Percentiles rank a stretch among this genome's conserved stretches.
Conservation (phyloP, 805 yeast species). For the Metschnikowia baotianmanensis region DNA sequence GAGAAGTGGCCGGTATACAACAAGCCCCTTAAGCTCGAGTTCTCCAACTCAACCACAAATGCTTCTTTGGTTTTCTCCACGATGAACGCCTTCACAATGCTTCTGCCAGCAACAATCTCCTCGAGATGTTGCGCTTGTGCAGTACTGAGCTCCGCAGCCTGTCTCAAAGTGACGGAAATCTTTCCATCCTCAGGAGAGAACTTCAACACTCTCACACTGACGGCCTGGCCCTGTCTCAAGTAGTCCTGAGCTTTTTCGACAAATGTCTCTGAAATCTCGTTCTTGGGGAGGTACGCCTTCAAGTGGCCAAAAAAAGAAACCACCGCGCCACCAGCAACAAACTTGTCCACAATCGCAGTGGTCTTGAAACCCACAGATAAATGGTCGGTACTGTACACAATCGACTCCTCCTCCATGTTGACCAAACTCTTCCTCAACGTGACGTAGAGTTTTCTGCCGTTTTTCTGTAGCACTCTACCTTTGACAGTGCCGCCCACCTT, state of each 20-base stretch:
- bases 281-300: constrained; percentile 77
- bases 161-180: constrained; percentile 71
- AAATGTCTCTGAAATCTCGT: constrained; percentile 87
- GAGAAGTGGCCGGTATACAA: constrained; percentile 71
- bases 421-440: constrained; percentile 86
- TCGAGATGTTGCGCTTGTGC: constrained; percentile 47
- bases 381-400: constrained; percentile 39
- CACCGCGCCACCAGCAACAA: constrained; percentile 76
- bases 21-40: constrained; percentile 59
- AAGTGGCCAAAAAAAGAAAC: constrained; percentile 79
- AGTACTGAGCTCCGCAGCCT: constrained; percentile 51
- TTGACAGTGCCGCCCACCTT: constrained; percentile 79
- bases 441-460: constrained; percentile 50
- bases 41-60: constrained; percentile 57
- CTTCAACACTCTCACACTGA: constrained; percentile 60
- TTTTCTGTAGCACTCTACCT: constrained; percentile 63
- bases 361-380: constrained; percentile 50
- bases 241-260: constrained; percentile 76
- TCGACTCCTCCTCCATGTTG: constrained; percentile 55
- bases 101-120: constrained; percentile 56
- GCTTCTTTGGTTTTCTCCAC: constrained; percentile 77
- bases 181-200: constrained; percentile 53
- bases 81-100: constrained; percentile 57
- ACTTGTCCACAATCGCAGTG: constrained; percentile 69
- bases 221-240: constrained; percentile 80